Base-by-base conservation (phyloP, 805 yeast species). In the Novakomyces olei region DNA sequence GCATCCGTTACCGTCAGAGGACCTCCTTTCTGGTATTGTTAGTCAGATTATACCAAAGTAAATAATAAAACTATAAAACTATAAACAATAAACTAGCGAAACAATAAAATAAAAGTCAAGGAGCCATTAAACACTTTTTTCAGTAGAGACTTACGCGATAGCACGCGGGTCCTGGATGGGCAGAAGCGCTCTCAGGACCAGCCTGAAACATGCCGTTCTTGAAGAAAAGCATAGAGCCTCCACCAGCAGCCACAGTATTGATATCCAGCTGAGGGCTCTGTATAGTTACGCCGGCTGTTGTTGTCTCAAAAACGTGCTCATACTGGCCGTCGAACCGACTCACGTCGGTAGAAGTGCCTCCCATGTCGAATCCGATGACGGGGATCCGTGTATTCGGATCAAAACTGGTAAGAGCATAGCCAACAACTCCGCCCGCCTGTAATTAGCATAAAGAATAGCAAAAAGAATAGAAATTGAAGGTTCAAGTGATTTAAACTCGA, bases 361-460 rank as follows among this genome's bases (percentile, higher is more conserved):
- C 92, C 83, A 78, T 76, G 51, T 78, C 92, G 42, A 78, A 74
- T 0, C 88, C 88, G 36, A 78, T 65, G 29, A 75, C 57, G 0
- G 92, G 81, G 16, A 63, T 61, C 8, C 54, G 51, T 35, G 64
- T 63, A n/a, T 53, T 45, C 1, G 55, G 51, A 37, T 68, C 60
- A 47, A 61, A 79, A 39, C 92, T 77, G 0, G 96, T 83, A 33
- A 68, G 63, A 0, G 93, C 78, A 43, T 70, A 78, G 0, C 96
- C 96, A 22, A 83, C 94, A 36, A 85, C 92, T 31, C 96, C 96
- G 25, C 95, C 96, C 5, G 96, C 96, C n/a, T n/a, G n/a, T n/a
- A n/a, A n/a, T n/a, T n/a, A n/a, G n/a, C n/a, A n/a, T n/a, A n/a
- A n/a, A n/a, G n/a, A n/a, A n/a, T n/a, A n/a, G n/a, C n/a, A n/a